Evolutionary conservation across 2,329 filamentous ascomycete genomes (phyloP), one percentile per base, ranked within the genome.

Genomic region (Fusarium pseudoanthophilum): DNA sequence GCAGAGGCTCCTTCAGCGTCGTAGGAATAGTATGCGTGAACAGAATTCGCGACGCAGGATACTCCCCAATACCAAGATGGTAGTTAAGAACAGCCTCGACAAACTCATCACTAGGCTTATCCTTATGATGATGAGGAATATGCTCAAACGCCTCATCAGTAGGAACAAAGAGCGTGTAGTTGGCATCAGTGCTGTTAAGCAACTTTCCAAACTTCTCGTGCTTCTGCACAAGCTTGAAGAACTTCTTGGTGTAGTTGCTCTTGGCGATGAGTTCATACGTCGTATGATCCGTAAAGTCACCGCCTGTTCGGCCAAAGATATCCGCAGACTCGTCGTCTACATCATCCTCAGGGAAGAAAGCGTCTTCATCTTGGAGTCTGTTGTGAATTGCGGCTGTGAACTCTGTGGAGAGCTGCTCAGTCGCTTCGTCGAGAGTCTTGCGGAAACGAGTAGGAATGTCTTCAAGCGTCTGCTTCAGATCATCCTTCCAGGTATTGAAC

Each of bases 131-230:
- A 8, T 70, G n/a, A 5, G 87, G 87, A 30, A 90, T 82, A 74
- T 87, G 84, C 70, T 92, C 89, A 76, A 98, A 95, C 0, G 94
- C 94, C 56, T 87, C 84, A 80, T 97, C 90, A 2, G 89, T 90
- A 0, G 95, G 95, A 4, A 93, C 92, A 77, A 97, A 97, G 57
- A 96, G 82, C 2, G 95, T 97, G 78, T 92, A 90, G 81, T 95
- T 95, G 28, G 88, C 85, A 40, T 88, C 83, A 4, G 93, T 95
- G 78, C 89, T 88, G 83, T 97, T 96, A 34, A 98, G 88, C 7
- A 91, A 81, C 60, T 92, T 81, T 40, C 95, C 90, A 2, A 97
- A 84, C 59, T 93, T 90, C 2, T 91, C 87, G 79, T 93, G 91
- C 69, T 94, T 87, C 69, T 92, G 87, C 75, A 97, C 88, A n/a